Evolutionary conservation across 2,329 filamentous ascomycete genomes (phyloP).

Genomic region (Periconia digitata): DNA sequence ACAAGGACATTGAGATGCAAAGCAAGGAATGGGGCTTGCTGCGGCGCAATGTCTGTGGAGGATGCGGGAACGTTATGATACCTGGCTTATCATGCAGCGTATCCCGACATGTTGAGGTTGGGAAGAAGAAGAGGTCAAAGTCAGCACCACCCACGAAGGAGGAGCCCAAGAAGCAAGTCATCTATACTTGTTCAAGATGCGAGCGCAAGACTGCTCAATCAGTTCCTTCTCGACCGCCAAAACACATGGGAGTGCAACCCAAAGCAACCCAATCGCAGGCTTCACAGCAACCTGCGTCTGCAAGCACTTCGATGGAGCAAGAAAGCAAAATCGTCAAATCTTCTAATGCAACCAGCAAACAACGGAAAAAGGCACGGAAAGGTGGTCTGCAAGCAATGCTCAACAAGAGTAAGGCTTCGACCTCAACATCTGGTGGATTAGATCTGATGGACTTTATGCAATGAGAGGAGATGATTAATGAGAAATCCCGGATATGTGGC

Average conservation of each 20-base stretch:
- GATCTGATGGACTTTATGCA: constrained; percentile 59
- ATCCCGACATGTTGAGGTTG: constrained; percentile 7
- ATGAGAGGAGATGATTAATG: constrained; percentile 23
- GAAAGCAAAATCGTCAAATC: constrained; percentile 31
- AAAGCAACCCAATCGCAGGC: not conserved
- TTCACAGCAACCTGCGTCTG: not conserved
- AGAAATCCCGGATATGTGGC: too few relatives aligned
- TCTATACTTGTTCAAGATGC: constrained; percentile 36
- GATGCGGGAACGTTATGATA: constrained; percentile 42
- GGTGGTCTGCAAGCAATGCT: constrained; percentile 57
- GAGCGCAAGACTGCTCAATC: constrained; percentile 31
- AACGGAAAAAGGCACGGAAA: constrained; percentile 58
- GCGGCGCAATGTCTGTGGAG: constrained; percentile 36
- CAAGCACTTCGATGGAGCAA: constrained; percentile 6
- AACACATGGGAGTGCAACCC: constrained; percentile 15
- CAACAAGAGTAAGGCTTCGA: constrained; percentile 47
- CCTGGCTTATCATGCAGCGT: constrained; percentile 40
- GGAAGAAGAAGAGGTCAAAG: constrained; percentile 7
- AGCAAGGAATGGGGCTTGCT: constrained; percentile 33
- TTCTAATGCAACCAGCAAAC: constrained; percentile 54
- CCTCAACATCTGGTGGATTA: constrained; percentile 40
- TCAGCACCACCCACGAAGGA: not conserved
- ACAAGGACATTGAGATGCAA: constrained; percentile 26
- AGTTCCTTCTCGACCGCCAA: constrained; percentile 21
- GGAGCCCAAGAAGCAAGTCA: constrained; percentile 18